Evolutionary conservation across 2,329 filamentous ascomycete genomes (phyloP), one percentile per base, ranked within the genome.

Genomic region (Aspergillus ochraceoroseus): DNA sequence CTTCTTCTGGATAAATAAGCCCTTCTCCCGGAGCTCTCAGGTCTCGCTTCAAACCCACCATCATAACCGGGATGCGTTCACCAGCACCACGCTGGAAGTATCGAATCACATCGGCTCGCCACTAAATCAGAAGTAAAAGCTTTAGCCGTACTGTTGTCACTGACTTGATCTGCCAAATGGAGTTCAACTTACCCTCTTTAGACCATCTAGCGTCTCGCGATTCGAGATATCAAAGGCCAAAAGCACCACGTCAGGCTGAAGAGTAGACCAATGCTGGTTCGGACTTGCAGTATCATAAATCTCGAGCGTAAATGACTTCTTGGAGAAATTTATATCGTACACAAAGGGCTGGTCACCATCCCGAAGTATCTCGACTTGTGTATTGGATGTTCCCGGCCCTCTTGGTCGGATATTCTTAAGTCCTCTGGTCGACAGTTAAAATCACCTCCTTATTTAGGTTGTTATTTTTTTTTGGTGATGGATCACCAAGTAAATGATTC

Each of bases 41-140:
- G 55, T 82, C 78, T 33, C 78, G 60, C 56, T 80, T 77, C 48
- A 82, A 51, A 0, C 78, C 78, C 3, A 82, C 52, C 26, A 81
- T 64, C 64, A 80, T 74, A 5, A 81, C 71, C 0, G 77, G 77
- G 11, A 79, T 64, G 2, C 65, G 57, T 41, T 71, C 67, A 13
- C 66, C 62, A 4, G 53, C 47, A 7, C 61, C 65, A 37, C 53
- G 56, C 44, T 74, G 75, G 59, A 77, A 81, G 48, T 77, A 71
- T 20, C 63, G 47, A 13, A 58, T 65, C 27, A 67, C 58, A 42
- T 68, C 63, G 31, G 65, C 60, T 34, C 67, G 58, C 69, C 68
- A 72, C 60, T 70, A 48, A 3, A 22, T 23, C n/a, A 19, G 6
- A 2, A 47, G 8, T 35, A 1, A 43, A 38, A 26, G 20, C n/a